Percentiles rank a stretch among this genome's conserved stretches.
Evolutionary conservation across 352 stramenopile genomes (phyloP).

Genomic region (Phytophthora podocarpi): DNA sequence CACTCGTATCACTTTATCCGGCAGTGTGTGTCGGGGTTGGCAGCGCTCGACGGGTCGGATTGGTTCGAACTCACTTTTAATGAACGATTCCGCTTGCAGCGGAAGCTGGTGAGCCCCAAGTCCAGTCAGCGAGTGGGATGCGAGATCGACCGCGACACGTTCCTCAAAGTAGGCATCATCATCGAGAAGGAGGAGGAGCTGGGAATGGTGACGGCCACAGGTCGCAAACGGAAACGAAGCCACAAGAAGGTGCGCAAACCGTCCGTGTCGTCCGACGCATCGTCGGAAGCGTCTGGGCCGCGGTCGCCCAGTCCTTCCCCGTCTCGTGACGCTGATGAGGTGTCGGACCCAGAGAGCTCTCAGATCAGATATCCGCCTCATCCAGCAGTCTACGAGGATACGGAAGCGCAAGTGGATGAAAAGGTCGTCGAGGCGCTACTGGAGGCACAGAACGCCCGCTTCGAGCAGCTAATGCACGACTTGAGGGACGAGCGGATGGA

Average conservation of each 20-base stretch:
- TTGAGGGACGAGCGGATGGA: conserved; percentile 37
- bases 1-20: conserved; percentile 45
- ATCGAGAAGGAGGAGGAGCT: conserved; percentile 43
- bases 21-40: conserved; percentile 29
- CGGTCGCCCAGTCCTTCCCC: conserved; percentile 20
- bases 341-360: conserved; percentile 24
- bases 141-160: conserved; percentile 36
- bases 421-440: conserved; percentile 34
- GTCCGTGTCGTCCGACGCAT: conserved; percentile 35
- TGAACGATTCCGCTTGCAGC: conserved; percentile 34
- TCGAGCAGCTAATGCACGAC: conserved; percentile 39
- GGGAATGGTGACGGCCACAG: conserved; percentile 24
- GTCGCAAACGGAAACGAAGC: conserved; percentile 34
- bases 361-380: neutral
- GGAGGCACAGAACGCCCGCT: conserved; percentile 36
- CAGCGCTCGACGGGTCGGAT: conserved; percentile 33
- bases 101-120: conserved; percentile 40
- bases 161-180: conserved; percentile 29
- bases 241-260: conserved; percentile 23
- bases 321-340: conserved; percentile 28
- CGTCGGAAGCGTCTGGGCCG: conserved; percentile 7
- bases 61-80: conserved; percentile 42
- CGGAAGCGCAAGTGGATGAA: conserved; percentile 28
- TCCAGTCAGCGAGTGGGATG: conserved; percentile 40
- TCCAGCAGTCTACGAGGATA: conserved; percentile 11